phyloP scores from a whole-genome alignment of 768 basidiomycete species.

The Suillus americanus region DNA sequence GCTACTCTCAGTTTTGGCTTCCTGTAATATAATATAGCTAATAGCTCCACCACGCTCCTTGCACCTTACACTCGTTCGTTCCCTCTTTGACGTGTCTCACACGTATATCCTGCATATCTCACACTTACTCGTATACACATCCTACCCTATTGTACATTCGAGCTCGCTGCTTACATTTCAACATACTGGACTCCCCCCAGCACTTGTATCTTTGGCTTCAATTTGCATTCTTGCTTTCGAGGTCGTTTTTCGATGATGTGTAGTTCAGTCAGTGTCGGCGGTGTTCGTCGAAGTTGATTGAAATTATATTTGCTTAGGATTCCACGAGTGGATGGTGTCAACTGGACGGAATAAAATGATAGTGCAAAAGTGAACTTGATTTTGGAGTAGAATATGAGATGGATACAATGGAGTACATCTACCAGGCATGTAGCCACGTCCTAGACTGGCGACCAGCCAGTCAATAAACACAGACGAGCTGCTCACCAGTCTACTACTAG shows the following conservation, averaged over 20 bases:
- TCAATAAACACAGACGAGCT: not conserved
- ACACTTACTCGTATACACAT: not conserved
- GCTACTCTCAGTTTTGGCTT: not conserved
- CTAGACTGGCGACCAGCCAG: not conserved
- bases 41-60: not conserved
- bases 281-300: not conserved
- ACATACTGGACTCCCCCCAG: not conserved
- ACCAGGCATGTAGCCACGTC: not conserved
- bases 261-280: not conserved
- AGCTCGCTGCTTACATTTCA: not conserved
- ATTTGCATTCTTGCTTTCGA: not conserved
- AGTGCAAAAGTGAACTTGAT: too few relatives aligned
- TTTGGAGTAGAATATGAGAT: too few relatives aligned
- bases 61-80: not conserved
- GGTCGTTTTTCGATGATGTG: not conserved
- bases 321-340: not conserved
- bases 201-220: slow-evolving; percentile 3
- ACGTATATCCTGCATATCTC: not conserved
- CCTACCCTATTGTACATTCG: slow-evolving; percentile 4
- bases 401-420: not conserved
- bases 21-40: slow-evolving; percentile 2
- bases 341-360: not conserved
- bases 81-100: not conserved
- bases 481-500: not conserved
- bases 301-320: not conserved